Percentiles rank a stretch among this genome's conserved stretches.
Conservation (phyloP, 257 asterid species). For the Petrea volubilis region DNA sequence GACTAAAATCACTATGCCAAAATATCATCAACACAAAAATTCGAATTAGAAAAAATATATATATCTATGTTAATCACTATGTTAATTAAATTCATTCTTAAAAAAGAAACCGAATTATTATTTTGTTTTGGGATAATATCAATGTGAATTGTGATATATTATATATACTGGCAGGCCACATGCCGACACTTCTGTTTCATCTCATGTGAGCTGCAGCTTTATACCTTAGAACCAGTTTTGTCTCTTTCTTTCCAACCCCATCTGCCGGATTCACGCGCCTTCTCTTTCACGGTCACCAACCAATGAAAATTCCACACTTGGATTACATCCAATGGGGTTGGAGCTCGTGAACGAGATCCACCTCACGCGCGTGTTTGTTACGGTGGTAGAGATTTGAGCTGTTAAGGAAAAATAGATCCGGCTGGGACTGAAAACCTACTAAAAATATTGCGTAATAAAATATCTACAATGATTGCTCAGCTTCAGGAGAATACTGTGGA, state of each 20-base stretch:
- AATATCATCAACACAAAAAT: no score
- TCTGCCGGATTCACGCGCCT: conserved; percentile 27
- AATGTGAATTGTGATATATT: no score
- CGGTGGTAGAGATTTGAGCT: not conserved
- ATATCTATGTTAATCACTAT: no score
- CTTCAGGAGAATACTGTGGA: not conserved
- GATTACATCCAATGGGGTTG: not conserved
- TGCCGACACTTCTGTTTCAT: conserved; percentile 36
- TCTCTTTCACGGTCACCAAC: not conserved
- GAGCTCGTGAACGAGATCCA: not conserved
- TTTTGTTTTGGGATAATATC: no score
- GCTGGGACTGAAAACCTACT: not conserved
- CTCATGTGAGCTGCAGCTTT: conserved; percentile 46
- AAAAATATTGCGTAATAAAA: not conserved
- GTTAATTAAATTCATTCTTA: no score
- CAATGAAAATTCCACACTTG: not conserved
- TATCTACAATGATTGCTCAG: conserved; percentile 19
- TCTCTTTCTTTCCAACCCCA: conserved; percentile 27
- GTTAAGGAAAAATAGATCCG: conserved; percentile 4
- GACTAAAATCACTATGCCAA: no score
- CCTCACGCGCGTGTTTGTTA: conserved; percentile 1
- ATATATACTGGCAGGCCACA: conserved; percentile 42
- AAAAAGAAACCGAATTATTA: no score
- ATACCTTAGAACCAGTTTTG: conserved; percentile 34
- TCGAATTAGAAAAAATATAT: no score